phyloP scores from a whole-genome alignment of 768 basidiomycete genomes.

The Lactarius psammicola region DNA sequence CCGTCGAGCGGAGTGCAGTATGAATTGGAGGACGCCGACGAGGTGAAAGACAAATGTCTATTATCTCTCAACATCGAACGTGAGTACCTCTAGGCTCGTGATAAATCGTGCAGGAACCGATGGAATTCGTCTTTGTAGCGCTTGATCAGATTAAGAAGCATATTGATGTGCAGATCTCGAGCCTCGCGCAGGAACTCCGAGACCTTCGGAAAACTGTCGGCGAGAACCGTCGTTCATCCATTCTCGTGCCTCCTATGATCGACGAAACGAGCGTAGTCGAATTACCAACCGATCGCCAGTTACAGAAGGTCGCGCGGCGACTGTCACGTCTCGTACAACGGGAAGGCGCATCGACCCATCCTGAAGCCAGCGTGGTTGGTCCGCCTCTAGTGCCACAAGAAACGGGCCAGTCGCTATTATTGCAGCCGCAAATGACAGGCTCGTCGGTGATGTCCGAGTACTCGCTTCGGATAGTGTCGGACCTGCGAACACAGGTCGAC shows the following conservation, averaged over 20 bases:
- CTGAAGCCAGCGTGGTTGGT: slow-evolving; percentile 30
- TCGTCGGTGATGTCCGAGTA: slow-evolving; percentile 73
- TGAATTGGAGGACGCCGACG: slow-evolving; percentile 92
- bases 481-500: slow-evolving; percentile 90
- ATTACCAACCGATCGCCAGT: slow-evolving; percentile 70
- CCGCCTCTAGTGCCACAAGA: slow-evolving; percentile 53
- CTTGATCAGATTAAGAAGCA: slow-evolving; percentile 99
- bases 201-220: slow-evolving; percentile 73
- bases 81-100: slow-evolving; percentile 46
- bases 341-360: slow-evolving; percentile 36
- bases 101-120: not conserved
- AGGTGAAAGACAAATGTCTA: slow-evolving; percentile 84
- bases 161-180: slow-evolving; percentile 87
- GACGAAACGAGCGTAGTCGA: slow-evolving; percentile 59
- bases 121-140: slow-evolving; percentile 50
- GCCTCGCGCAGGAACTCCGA: slow-evolving; percentile 83
- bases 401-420: slow-evolving; percentile 61
- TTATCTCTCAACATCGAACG: slow-evolving; percentile 96
- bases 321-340: slow-evolving; percentile 63
- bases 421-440: slow-evolving; percentile 66
- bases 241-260: slow-evolving; percentile 47
- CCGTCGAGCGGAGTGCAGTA: slow-evolving; percentile 91
- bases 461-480: slow-evolving; percentile 67
- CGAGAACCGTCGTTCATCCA: slow-evolving; percentile 51
- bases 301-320: slow-evolving; percentile 68